Conservation (phyloP, 768 basidiomycete species). For the Phlebiopsis gigantea region DNA sequence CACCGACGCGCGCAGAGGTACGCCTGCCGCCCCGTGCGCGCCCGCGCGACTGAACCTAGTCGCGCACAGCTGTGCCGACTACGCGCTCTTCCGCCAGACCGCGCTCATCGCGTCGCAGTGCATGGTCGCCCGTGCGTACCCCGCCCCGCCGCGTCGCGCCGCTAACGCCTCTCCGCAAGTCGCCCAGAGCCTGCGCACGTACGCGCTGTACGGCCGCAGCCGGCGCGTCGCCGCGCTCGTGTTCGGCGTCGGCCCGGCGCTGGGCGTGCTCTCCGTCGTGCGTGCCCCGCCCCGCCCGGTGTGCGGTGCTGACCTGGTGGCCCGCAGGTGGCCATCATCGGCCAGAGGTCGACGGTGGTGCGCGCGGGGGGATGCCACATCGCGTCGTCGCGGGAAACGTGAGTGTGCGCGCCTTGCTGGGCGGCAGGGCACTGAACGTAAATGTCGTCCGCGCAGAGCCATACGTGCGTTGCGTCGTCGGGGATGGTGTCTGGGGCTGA, state of each 20-base stretch:
- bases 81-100: constrained; percentile 35
- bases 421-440: too few relatives aligned
- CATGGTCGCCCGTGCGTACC: constrained; percentile 38
- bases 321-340: constrained; percentile 40
- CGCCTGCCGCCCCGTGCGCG: background rate
- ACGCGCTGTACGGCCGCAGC: constrained; percentile 44
- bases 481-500: background rate
- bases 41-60: background rate
- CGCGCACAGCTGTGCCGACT: constrained; percentile 33
- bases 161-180: constrained; percentile 17
- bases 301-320: background rate
- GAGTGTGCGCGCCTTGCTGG: constrained; percentile 10
- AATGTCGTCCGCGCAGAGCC: background rate
- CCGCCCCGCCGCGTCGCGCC: background rate
- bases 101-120: constrained; percentile 40
- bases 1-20: background rate
- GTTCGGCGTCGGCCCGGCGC: constrained; percentile 26
- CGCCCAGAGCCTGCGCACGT: constrained; percentile 39
- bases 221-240: constrained; percentile 31
- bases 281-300: background rate
- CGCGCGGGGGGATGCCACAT: constrained; percentile 20
- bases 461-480: background rate
- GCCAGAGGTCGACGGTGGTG: constrained; percentile 22
- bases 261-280: constrained; percentile 25
- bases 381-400: constrained; percentile 17